Evolutionary conservation across 768 basidiomycete genomes (phyloP), one percentile per base, ranked within the genome.

Genomic region (Trametopsis cervina): DNA sequence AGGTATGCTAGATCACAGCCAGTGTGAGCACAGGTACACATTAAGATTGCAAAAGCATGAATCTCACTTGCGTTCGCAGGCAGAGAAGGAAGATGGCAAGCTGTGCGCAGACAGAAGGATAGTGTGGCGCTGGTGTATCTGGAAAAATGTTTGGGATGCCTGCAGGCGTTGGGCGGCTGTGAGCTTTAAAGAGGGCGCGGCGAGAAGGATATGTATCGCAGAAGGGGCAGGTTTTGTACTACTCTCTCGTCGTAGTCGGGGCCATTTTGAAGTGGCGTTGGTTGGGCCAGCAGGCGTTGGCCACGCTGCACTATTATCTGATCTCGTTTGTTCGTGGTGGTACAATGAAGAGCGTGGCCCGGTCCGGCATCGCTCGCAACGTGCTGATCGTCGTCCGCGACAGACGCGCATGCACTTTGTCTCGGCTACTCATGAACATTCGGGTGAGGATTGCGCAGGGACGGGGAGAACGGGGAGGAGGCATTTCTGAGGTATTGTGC

Each of bases 241-340:
- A 33, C 29, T n/a, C n/a, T n/a, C n/a, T 46, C 36, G 37, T 24
- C 24, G 20, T 46, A 27, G 45, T n/a, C 18, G 36, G 21, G 40
- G 37, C 35, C 36, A 46, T 39, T 24, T 7, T 48, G 39, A 48
- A 40, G 29, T 23, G 29, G 40, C 40, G 47, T 48, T 29, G 47
- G 24, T 42, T 22, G 29, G 23, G 42, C 27, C 37, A 33, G 15
- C 41, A 42, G 40, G 36, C 48, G 33, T 39, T 42, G 40, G 48
- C 48, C 48, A 49, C 48, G 48, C 26, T 49, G 48, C 48, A 43
- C 11, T 40, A 49, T 49, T 49, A 49, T 49, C 48, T 42, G 48
- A 49, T 49, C 12, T 38, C 29, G 7, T 22, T 15, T 35, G 23
- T 33, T 33, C 44, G 11, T 43, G 39, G 39, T 17, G 39, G 39